These are phyloP conservation scores for Tuber umbilicatum DNA, from an alignment of 495 filamentous ascomycete genomes.

Conservation along the genomic window DNA sequence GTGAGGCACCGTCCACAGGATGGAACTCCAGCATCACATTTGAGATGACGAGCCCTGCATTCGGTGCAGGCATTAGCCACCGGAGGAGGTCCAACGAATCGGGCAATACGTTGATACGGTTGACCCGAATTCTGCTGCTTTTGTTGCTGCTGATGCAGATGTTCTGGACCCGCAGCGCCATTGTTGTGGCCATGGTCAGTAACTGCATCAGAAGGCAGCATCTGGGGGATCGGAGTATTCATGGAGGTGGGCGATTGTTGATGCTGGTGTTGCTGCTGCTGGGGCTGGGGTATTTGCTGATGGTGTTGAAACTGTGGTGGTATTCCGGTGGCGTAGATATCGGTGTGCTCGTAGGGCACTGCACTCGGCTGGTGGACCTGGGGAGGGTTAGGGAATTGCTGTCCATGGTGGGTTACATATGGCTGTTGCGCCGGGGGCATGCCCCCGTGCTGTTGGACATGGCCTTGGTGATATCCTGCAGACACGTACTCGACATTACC, in stretches of 20 bases:
- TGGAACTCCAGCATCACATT: slow-evolving; percentile 52
- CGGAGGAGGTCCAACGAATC: slow-evolving; percentile 35
- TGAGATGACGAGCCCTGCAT: slow-evolving; percentile 53
- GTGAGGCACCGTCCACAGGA: slow-evolving; percentile 46
- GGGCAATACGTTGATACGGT: slow-evolving; percentile 40
- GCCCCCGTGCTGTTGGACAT: slow-evolving; percentile 7
- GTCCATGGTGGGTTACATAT: slow-evolving; percentile 10
- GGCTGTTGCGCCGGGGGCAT: background rate
- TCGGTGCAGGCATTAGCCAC: slow-evolving; percentile 53
- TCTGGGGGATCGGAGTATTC: slow-evolving; percentile 17
- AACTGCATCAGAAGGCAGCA: slow-evolving; percentile 13
- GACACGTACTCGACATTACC: slow-evolving; percentile 23
- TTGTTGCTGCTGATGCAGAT: slow-evolving; percentile 11
- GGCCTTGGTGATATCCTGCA: slow-evolving; percentile 17
- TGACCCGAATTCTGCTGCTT: slow-evolving; percentile 28
- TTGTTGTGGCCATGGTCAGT: background rate
- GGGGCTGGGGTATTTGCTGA: slow-evolving; percentile 17
- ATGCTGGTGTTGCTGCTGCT: slow-evolving; percentile 18
- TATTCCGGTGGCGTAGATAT: slow-evolving; percentile 16
- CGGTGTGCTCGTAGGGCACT: slow-evolving; percentile 17
- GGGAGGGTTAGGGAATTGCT: slow-evolving; percentile 12
- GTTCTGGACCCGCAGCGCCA: slow-evolving; percentile 11
- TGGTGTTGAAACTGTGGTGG: slow-evolving; percentile 21
- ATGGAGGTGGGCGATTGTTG: slow-evolving; percentile 24
- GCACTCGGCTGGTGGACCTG: slow-evolving; percentile 9